Conservation (phyloP, 2,329 filamentous ascomycete genomes). For the Fusarium fracticaudum region DNA sequence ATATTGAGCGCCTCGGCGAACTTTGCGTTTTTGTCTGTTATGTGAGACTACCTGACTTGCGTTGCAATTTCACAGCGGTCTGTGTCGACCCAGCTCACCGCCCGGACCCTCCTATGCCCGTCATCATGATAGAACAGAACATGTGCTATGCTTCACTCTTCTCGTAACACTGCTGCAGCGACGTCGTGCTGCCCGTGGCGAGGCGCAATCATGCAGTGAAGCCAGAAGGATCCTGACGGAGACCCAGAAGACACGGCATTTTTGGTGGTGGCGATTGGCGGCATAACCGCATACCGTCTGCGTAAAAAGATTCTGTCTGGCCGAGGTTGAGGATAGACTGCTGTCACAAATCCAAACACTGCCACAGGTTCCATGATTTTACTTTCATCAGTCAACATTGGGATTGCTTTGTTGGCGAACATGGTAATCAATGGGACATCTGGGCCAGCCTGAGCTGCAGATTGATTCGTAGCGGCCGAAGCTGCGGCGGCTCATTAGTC, state of each 20-base stretch:
- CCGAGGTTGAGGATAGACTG: constrained; percentile 10
- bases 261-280: constrained; percentile 15
- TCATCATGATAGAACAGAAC: not conserved
- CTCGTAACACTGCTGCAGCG: not conserved
- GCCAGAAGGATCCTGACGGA: constrained; percentile 5
- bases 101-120: not conserved
- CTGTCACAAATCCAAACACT: constrained; percentile 19
- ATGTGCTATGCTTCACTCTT: not conserved
- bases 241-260: not conserved
- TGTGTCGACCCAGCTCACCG: constrained; percentile 21
- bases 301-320: not conserved
- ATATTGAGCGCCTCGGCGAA: constrained; percentile 22
- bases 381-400: constrained; percentile 12
- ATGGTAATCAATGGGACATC: not conserved
- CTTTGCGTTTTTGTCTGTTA: constrained; percentile 14
- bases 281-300: constrained; percentile 1
- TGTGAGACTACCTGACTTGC: constrained; percentile 14
- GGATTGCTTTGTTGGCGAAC: constrained; percentile 15
- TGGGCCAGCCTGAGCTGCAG: constrained; percentile 34
- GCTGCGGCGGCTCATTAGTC: constrained; percentile 43
- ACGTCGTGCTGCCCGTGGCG: constrained; percentile 12
- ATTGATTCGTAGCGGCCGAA: constrained; percentile 41
- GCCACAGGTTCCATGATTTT: constrained; percentile 23
- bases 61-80: constrained; percentile 20
- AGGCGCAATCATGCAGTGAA: constrained; percentile 10